phyloP scores from a whole-genome alignment of 2,329 filamentous ascomycete genomes.

The Cercospora brassicicola region DNA sequence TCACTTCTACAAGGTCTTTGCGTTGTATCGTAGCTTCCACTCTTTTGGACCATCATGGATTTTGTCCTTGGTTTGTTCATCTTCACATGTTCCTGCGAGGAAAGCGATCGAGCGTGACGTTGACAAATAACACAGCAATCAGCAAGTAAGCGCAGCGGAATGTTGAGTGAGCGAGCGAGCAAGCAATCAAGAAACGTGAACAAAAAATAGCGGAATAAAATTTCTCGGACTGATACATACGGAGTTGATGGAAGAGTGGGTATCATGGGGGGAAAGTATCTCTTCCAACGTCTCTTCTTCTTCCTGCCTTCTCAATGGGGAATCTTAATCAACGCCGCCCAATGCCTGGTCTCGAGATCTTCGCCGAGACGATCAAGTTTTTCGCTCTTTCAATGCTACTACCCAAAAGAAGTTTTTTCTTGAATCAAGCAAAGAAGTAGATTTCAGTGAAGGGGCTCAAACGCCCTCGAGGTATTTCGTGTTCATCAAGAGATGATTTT shows the following conservation, averaged over 20 bases:
- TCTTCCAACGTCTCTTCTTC: not conserved
- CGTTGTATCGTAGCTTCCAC: too few relatives aligned
- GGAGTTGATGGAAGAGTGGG: not conserved
- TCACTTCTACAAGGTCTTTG: too few relatives aligned
- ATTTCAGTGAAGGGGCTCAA: not conserved
- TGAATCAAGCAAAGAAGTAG: not conserved
- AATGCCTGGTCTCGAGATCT: not conserved
- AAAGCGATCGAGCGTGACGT: too few relatives aligned
- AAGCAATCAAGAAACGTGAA: not conserved
- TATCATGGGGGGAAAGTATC: not conserved
- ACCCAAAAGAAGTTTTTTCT: not conserved
- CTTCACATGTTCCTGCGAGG: too few relatives aligned
- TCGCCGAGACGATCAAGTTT: not conserved
- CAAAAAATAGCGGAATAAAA: not conserved
- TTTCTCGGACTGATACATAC: not conserved
- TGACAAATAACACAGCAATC: too few relatives aligned
- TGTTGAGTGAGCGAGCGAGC: too few relatives aligned
- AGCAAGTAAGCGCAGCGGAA: too few relatives aligned
- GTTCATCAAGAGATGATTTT: not conserved
- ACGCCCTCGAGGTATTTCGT: not conserved
- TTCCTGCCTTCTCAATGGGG: not conserved
- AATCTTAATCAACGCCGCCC: not conserved
- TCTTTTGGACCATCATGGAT: too few relatives aligned
- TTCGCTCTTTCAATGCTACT: not conserved
- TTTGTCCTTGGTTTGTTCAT: too few relatives aligned